phyloP scores from a whole-genome alignment of 805 yeast genomes.

The Torulaspora microellipsoides region DNA sequence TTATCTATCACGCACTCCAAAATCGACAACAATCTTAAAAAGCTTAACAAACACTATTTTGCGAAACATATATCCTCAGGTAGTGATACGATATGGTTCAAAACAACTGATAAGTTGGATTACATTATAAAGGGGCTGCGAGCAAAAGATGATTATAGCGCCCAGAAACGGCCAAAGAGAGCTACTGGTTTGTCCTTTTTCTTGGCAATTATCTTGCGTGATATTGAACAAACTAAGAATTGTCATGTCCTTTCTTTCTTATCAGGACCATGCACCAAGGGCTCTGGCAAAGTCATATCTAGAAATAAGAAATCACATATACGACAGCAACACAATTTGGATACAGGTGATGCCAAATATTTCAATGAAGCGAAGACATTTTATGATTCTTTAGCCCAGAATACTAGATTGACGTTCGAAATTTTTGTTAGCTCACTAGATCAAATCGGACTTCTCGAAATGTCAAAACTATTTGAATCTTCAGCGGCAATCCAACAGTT shows the following conservation, averaged over 20 bases:
- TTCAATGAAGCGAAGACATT: constrained; percentile 9
- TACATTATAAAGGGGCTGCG: background rate
- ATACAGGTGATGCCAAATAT: constrained; percentile 11
- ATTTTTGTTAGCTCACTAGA: constrained; percentile 19
- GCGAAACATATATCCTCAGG: constrained; percentile 1
- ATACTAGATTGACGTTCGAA: constrained; percentile 1
- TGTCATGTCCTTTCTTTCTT: constrained; percentile 14
- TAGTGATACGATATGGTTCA: constrained; percentile 1
- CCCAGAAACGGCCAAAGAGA: constrained; percentile 13
- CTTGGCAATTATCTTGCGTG: constrained; percentile 11
- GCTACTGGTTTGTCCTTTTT: constrained; percentile 20
- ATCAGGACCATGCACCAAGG: constrained; percentile 24
- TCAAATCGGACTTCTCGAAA: constrained; percentile 22
- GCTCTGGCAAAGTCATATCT: constrained; percentile 22
- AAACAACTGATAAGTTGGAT: background rate
- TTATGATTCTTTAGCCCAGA: constrained; percentile 6
- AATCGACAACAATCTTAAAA: constrained; percentile 4
- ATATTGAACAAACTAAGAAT: background rate
- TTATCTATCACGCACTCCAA: constrained; percentile 8
- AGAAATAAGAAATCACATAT: constrained; percentile 13
- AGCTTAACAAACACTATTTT: constrained; percentile 10
- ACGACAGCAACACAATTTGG: constrained; percentile 19
- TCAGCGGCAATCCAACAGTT: constrained; percentile 12
- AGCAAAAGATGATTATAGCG: background rate
- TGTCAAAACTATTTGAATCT: constrained; percentile 10